phyloP scores from a whole-genome alignment of 495 filamentous ascomycete species.

The Penicillium daleae region DNA sequence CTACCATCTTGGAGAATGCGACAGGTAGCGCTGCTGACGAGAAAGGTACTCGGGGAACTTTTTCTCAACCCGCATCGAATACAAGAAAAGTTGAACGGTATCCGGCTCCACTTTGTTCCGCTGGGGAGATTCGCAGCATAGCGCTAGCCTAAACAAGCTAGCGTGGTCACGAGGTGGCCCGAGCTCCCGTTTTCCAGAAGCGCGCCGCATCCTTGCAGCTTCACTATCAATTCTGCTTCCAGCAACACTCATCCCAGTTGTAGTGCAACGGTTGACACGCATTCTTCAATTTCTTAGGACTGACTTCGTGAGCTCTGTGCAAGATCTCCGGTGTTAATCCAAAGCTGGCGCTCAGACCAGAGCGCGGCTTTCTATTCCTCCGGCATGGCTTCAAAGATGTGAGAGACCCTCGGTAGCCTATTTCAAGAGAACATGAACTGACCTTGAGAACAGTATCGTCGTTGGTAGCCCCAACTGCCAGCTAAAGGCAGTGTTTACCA shows the following conservation, averaged over 20 bases:
- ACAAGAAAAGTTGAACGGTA: conserved; percentile 53
- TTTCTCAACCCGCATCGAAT: conserved; percentile 36
- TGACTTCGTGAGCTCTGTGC: neutral
- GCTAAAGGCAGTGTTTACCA: conserved; percentile 72
- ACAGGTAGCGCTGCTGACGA: conserved; percentile 39
- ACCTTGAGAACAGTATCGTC: conserved; percentile 62
- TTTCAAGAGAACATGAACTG: neutral
- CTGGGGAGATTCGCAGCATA: conserved; percentile 29
- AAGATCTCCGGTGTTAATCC: neutral
- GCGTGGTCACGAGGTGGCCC: conserved; percentile 43
- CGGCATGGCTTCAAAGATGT: conserved; percentile 68
- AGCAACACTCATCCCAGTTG: neutral
- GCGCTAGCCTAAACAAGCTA: conserved; percentile 15
- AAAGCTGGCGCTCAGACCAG: conserved; percentile 3
- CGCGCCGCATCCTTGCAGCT: conserved; percentile 3
- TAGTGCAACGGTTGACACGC: neutral
- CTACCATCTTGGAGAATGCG: conserved; percentile 49
- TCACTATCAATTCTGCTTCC: conserved; percentile 4
- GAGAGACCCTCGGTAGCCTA: conserved; percentile 36
- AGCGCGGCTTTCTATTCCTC: neutral
- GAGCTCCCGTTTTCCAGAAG: conserved; percentile 33
- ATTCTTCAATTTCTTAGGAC: neutral
- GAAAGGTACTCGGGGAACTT: conserved; percentile 29
- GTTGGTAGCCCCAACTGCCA: conserved; percentile 78
- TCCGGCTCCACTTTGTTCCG: conserved; percentile 43